These are phyloP conservation scores for Holtermanniella nyarrowii DNA, from an alignment of 768 basidiomycete species.

Conservation along the genomic window DNA sequence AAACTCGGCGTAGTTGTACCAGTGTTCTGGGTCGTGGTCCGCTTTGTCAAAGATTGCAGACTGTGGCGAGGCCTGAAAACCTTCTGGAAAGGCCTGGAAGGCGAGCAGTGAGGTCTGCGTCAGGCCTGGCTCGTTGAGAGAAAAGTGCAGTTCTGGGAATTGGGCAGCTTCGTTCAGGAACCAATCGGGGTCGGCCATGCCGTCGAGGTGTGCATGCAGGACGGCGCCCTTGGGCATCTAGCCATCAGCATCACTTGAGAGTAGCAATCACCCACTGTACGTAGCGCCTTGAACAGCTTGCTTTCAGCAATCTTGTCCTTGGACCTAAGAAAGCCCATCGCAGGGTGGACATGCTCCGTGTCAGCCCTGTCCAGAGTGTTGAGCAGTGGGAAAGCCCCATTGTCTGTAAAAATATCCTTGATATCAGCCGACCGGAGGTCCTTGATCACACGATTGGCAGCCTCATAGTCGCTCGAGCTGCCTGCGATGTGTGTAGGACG, in stretches of 20 bases:
- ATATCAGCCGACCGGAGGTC: neutral
- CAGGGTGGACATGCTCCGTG: neutral
- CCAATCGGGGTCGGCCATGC: slow-evolving; percentile 52
- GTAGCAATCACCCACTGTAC: neutral
- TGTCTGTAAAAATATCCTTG: neutral
- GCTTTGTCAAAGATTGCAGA: slow-evolving; percentile 40
- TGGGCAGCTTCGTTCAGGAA: slow-evolving; percentile 52
- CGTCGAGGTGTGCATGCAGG: slow-evolving; percentile 65
- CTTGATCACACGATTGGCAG: neutral
- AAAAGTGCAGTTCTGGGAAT: slow-evolving; percentile 55
- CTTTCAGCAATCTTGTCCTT: neutral
- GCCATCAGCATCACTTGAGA: neutral
- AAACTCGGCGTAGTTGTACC: slow-evolving; percentile 47
- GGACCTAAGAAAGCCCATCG: neutral
- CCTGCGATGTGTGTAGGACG: neutral
- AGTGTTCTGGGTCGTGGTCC: slow-evolving; percentile 13
- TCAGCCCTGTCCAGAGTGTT: neutral
- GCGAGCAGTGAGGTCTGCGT: slow-evolving; percentile 43
- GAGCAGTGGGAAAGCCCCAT: neutral
- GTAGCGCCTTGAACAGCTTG: neutral
- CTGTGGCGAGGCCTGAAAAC: slow-evolving; percentile 50
- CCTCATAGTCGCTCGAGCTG: neutral
- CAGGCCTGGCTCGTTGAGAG: slow-evolving; percentile 44
- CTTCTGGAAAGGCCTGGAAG: neutral
- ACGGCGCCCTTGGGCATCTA: slow-evolving; percentile 75